Base-by-base conservation (phyloP, 2,329 filamentous ascomycete species). In the Aphanoascus verrucosus region DNA sequence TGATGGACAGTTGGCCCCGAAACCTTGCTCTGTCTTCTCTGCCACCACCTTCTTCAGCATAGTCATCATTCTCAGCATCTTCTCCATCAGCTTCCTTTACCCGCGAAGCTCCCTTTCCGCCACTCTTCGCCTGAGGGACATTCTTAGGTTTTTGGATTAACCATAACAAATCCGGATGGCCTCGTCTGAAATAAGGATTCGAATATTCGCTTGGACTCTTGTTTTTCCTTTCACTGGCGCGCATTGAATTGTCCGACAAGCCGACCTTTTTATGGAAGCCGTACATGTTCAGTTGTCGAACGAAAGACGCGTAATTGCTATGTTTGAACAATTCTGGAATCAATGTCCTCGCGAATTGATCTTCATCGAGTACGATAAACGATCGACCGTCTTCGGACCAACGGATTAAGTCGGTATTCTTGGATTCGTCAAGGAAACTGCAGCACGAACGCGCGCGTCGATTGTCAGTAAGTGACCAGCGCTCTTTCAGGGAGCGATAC, bases 191-290 rank as follows among this genome's bases (percentile, higher is more conserved):
- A 72, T 90, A 98, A 8, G 88, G 88, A 67, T 98, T 96, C 61
- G 87, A 90, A 68, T 98, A 98, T 75, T 97, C 93, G 77, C 90
- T 97, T 0, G 93, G 93, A 55, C 89, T 95, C 73, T 98, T 98
- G 67, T 91, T 91, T 68, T 96, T 95, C 57, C 90, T 84, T 72
- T 97, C 93, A 66, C 90, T 96, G 5, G 94, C 90, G 60, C 93
- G 86, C 86, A 98, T 94, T 0, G 90, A 96, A 66, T 96, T 96
- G 69, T 98, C 93, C 3, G 90, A 95, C 15, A 98, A 77, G 3
- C 87, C 87, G 3, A 93, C 87, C 41, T 87, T 85, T 63, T 82
- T 82, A 62, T 82, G 79, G 55, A 81, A 82, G 1, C 79, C 78
- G 61, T 81, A 81, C 78, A 81, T 81, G 59, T 81, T 81, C 55